Conservation (phyloP, 257 asterid genomes). For the Linaria vulgaris region DNA sequence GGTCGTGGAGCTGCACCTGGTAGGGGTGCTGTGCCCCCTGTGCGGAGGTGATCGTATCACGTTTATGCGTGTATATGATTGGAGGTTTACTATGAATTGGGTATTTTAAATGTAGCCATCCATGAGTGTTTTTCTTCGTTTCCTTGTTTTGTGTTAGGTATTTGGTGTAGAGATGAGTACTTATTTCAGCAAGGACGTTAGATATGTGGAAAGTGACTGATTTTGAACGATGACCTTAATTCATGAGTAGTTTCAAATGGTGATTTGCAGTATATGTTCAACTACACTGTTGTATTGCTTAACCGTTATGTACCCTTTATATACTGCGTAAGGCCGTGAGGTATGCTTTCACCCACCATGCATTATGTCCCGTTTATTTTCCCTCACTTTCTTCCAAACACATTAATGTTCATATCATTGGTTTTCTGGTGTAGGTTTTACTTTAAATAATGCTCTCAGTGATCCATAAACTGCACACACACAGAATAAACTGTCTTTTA, state of each 20-base stretch:
- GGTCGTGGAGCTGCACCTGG: slow-evolving; percentile 93
- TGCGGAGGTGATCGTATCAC: slow-evolving; percentile 60
- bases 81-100: background rate
- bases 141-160: slow-evolving; percentile 7
- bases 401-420: too few species aligned
- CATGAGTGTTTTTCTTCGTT: background rate
- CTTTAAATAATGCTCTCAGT: too few species aligned
- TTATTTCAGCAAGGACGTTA: slow-evolving; percentile 12
- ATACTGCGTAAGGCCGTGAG: too few species aligned
- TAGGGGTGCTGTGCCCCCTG: slow-evolving; percentile 82
- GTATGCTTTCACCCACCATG: too few species aligned
- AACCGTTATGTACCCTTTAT: too few species aligned
- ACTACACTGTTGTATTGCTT: too few species aligned
- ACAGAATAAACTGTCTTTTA: too few species aligned
- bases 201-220: background rate
- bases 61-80: background rate
- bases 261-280: slow-evolving; percentile 16
- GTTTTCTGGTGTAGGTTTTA: too few species aligned
- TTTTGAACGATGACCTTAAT: background rate
- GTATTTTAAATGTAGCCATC: background rate
- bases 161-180: slow-evolving; percentile 16
- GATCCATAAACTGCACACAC: too few species aligned
- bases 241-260: slow-evolving; percentile 19
- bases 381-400: too few species aligned
- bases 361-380: too few species aligned